phyloP scores from a whole-genome alignment of 2,329 filamentous ascomycete genomes.

The Metarhizium sp. region DNA sequence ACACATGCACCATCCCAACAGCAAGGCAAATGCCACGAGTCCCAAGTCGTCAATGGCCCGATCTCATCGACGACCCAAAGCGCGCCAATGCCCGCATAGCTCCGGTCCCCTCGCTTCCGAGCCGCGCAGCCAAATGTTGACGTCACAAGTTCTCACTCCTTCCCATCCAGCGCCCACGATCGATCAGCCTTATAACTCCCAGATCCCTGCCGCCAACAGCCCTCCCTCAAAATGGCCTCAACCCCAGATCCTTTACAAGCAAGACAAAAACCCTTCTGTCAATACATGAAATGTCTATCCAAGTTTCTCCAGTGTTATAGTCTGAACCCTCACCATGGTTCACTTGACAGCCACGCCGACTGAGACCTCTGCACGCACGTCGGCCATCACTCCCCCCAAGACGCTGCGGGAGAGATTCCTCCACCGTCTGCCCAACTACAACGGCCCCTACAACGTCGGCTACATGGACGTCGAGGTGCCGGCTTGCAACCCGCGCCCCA shows the following conservation, averaged over 20 bases:
- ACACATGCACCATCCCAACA: no score
- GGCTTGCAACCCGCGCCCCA: constrained; percentile 28
- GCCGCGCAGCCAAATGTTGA: not conserved
- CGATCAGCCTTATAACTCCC: not conserved
- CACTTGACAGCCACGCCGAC: not conserved
- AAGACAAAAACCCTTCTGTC: not conserved
- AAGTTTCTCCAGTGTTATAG: not conserved
- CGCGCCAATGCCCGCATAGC: no score
- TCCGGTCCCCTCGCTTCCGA: no score
- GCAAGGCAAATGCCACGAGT: no score
- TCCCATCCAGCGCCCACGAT: not conserved
- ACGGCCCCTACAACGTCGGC: constrained; percentile 58
- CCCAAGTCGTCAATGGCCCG: no score
- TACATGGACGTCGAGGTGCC: constrained; percentile 60
- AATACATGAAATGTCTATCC: not conserved
- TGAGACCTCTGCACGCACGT: constrained; percentile 2
- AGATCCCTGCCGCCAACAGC: not conserved
- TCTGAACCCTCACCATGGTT: constrained; percentile 1
- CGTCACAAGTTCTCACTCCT: constrained; percentile 2
- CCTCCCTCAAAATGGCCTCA: not conserved
- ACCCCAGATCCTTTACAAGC: not conserved
- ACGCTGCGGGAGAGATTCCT: constrained; percentile 28
- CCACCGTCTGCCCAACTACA: constrained; percentile 47
- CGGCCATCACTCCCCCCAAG: constrained; percentile 18
- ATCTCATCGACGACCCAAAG: no score